Conservation (phyloP, 768 basidiomycete genomes). For the Candolleomyces aberdarensis region DNA sequence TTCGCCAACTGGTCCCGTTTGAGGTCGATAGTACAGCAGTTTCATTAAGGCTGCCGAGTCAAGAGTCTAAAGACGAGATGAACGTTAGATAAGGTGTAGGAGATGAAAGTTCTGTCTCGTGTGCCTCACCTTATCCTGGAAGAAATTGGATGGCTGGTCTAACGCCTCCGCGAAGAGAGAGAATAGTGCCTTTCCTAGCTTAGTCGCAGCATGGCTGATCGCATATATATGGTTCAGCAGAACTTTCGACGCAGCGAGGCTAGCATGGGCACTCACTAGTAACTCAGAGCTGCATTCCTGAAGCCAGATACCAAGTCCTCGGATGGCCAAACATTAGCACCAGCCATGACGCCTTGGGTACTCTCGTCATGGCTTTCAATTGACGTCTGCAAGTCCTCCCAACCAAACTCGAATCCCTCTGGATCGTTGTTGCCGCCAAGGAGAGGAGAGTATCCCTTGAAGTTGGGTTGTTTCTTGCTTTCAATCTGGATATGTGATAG, state of each 20-base stretch:
- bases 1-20: conserved; percentile 56
- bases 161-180: conserved; percentile 85
- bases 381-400: conserved; percentile 44
- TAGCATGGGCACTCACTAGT: conserved; percentile 51
- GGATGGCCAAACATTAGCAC: conserved; percentile 77
- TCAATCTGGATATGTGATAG: conserved; percentile 47
- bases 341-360: conserved; percentile 58
- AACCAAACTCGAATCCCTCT: conserved; percentile 87
- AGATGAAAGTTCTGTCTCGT: neutral
- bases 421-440: conserved; percentile 75
- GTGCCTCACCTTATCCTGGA: conserved; percentile 67
- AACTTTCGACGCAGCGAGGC: neutral
- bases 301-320: conserved; percentile 50
- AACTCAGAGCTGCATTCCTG: conserved; percentile 52
- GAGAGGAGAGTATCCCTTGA: conserved; percentile 73
- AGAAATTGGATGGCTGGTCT: conserved; percentile 69
- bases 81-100: neutral
- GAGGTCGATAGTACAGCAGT: conserved; percentile 74
- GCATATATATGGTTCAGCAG: neutral
- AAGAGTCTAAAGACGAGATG: conserved; percentile 47
- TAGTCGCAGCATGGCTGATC: conserved; percentile 32
- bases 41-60: conserved; percentile 85
- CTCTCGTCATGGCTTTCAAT: conserved; percentile 21
- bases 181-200: conserved; percentile 64
- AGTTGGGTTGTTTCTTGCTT: conserved; percentile 62